Base-by-base conservation (phyloP, 352 stramenopile genomes). In the Globisporangium barbulae region DNA sequence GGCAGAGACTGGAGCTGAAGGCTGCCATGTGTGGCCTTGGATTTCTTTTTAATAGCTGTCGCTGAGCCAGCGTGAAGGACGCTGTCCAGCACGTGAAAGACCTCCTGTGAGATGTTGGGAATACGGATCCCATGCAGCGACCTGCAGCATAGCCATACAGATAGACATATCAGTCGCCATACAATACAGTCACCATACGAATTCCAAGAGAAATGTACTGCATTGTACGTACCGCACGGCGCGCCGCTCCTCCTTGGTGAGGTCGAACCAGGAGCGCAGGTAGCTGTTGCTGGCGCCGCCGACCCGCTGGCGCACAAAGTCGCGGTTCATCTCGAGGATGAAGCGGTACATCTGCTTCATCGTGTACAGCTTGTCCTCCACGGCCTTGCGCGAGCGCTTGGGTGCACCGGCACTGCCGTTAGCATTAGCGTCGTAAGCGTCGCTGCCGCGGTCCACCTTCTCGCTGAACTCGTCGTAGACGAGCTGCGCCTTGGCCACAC, bases 291-390 rank as follows among this genome's bases (percentile, higher is more conserved):
- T 61, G 31, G 28, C 10, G 45, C 57, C 9, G 19, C 15, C 42
- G 6, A 17, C 42, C 17, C 21, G 37, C 22, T 53, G 28, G 42
- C 56, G 71, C 59, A 71, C 68, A 52, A 86, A 74, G 44, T 74
- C 76, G 53, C 73, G 66, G 56, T 83, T 88, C 53, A 85, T 75
- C 59, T 84, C 75, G 19, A 80, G 42, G 50, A 90, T 85, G 61
- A 90, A 90, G 33, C 84, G 76, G 64, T 90, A 85, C 81, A 90
- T 88, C 45, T 87, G 81, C 67, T 85, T 88, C 71, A 83, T 75
- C 19, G 75, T 73, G 68, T 87, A 88, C 13, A 90, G 64, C 55
- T 88, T 88, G 70, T 87, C 76, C 45, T 90, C 81, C 31, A 90
- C 75, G 9, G 81, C 78, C 58, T 88, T 88, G 48, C 70, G 75